These are phyloP conservation scores for Nitzschia sp. DNA, from an alignment of 108 stramenopile genomes.

Conservation along the genomic window DNA sequence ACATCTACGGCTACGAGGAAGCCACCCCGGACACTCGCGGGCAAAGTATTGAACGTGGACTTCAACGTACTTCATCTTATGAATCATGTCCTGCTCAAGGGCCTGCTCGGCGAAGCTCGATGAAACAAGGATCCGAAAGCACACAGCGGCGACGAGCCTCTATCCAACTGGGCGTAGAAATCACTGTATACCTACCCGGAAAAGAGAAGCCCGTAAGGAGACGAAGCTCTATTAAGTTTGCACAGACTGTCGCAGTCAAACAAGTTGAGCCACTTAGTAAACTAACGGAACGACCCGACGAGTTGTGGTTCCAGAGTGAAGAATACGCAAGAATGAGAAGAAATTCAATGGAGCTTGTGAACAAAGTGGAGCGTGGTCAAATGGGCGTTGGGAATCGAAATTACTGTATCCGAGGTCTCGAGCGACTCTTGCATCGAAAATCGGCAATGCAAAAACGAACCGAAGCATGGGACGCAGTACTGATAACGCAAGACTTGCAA, in stretches of 20 bases:
- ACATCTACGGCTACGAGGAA: constrained; percentile 13
- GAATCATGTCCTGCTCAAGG: not conserved
- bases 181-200: constrained; percentile 1
- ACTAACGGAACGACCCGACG: not conserved
- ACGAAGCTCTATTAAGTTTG: constrained; percentile 7
- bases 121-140: constrained; percentile 1
- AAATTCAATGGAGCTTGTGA: constrained; percentile 10
- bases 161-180: constrained; percentile 2
- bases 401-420: constrained; percentile 11
- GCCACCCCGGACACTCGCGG: constrained; percentile 1
- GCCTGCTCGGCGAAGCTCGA: constrained; percentile 13
- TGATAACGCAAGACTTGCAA: constrained; percentile 3
- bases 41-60: not conserved
- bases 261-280: not conserved
- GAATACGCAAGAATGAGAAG: constrained; percentile 2
- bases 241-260: constrained; percentile 1
- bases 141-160: not conserved
- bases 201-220: not conserved
- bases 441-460: not conserved
- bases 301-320: constrained; percentile 13
- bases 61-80: not conserved
- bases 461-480: constrained; percentile 8
- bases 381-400: constrained; percentile 1
- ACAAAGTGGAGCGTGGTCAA: constrained; percentile 8
- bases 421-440: not conserved